Evolutionary conservation across 768 basidiomycete genomes (phyloP), one percentile per base, ranked within the genome.

Genomic region (Boletus edulis): DNA sequence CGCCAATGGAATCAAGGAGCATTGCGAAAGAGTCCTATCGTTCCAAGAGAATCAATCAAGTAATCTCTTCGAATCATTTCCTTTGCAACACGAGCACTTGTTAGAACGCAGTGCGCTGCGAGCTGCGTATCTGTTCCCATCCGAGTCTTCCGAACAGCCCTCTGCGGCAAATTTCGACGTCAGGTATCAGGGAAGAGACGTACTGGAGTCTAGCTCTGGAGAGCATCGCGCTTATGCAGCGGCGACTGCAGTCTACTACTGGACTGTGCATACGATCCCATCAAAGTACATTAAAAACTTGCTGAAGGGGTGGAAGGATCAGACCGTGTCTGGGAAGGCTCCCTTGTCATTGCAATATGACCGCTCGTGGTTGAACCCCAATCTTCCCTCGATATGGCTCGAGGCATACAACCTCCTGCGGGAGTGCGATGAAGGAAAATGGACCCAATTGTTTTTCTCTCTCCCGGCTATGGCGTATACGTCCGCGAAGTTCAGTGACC

Each of bases 381-480:
- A 52, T 31, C 58, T 73, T 9, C 40, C 60, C 0, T 45, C 53
- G 0, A 51, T 59, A 5, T 76, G 71, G 64, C 52, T 75, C 34
- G 49, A 64, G 14, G 43, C 63, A 1, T 75, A 73, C 42, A 47
- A 69, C n/a, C 44, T 63, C 8, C 66, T 66, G 22, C 68, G 67
- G 41, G n/a, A 11, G 14, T 29, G 42, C 27, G 15, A 50, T 2
- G 54, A 50, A 20, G 8, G 20, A 12, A 54, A 65, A 41, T 59
- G 57, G 51, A 62, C 31, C 15, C 62, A 56, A 17, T 22, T 76
- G 11, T 46, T 64, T 12, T 76, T 76, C 45, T 62, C 67, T 5
- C 58, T 76, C 6, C 59, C 72, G 5, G 63, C 72, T 2, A 65
- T 75, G 63, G 64, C 59, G 13, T 76, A 73, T 56, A 45, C 48